phyloP scores from a whole-genome alignment of 2,329 filamentous ascomycete species.

The Aspergillus aculeatinus region DNA sequence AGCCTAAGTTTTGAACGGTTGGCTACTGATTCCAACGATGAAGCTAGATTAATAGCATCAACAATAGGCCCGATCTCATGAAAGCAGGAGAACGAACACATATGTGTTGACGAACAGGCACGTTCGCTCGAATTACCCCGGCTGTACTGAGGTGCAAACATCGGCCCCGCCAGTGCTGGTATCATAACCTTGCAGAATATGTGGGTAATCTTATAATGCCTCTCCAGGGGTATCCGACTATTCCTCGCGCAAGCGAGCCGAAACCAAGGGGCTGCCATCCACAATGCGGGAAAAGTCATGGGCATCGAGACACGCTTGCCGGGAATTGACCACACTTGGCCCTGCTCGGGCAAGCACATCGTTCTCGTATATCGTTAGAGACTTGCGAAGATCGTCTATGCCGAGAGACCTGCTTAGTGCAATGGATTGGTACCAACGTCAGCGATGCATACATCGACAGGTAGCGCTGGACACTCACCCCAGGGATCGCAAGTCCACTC shows the following conservation, averaged over 20 bases:
- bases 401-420: background rate
- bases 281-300: slow-evolving; percentile 51
- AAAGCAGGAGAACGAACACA: no score
- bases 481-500: slow-evolving; percentile 20
- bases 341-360: slow-evolving; percentile 46
- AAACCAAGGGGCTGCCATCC: slow-evolving; percentile 38
- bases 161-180: no score
- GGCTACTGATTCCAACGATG: no score
- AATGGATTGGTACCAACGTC: background rate
- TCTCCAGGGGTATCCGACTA: background rate
- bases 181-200: no score
- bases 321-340: slow-evolving; percentile 51
- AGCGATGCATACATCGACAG: background rate
- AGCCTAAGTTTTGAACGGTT: no score
- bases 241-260: slow-evolving; percentile 31
- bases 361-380: slow-evolving; percentile 43
- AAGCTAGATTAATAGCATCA: no score
- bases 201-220: no score
- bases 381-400: slow-evolving; percentile 6
- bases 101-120: no score
- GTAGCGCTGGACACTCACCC: background rate
- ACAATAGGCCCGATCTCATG: no score
- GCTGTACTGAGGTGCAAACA: no score
- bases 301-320: slow-evolving; percentile 56
- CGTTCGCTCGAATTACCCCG: no score